These are phyloP conservation scores for Striga asiatica DNA, from an alignment of 257 asterid species.

Conservation along the genomic window DNA sequence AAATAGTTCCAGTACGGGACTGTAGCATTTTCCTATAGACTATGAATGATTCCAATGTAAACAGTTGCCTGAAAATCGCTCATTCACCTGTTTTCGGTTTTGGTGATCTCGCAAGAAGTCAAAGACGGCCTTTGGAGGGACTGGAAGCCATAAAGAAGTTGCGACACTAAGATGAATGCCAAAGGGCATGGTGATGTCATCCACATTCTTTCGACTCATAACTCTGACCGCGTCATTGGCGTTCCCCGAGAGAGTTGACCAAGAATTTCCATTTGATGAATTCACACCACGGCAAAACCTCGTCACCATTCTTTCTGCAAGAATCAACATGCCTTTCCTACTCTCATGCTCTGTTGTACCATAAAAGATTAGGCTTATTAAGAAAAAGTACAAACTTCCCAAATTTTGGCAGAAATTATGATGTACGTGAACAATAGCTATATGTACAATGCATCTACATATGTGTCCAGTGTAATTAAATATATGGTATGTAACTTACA, in stretches of 20 bases:
- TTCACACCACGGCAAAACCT: slow-evolving; percentile 24
- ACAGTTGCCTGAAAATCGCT: background rate
- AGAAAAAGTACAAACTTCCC: too few species aligned
- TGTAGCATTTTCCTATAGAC: too few species aligned
- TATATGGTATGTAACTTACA: too few species aligned
- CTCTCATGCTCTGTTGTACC: slow-evolving; percentile 1
- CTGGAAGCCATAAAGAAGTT: slow-evolving; percentile 41
- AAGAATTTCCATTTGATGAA: slow-evolving; percentile 19
- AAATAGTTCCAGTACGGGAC: too few species aligned
- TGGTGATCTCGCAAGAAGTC: slow-evolving; percentile 21
- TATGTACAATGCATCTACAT: too few species aligned
- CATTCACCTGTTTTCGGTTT: slow-evolving; percentile 24
- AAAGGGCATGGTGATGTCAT: slow-evolving; percentile 24
- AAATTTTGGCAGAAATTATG: too few species aligned
- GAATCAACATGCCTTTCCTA: slow-evolving; percentile 18
- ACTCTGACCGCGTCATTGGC: slow-evolving; percentile 19
- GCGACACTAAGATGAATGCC: slow-evolving; percentile 25
- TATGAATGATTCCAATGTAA: too few species aligned
- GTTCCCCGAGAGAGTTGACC: slow-evolving; percentile 28
- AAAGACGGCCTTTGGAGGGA: slow-evolving; percentile 23
- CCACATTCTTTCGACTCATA: slow-evolving; percentile 25
- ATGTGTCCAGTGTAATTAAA: too few species aligned
- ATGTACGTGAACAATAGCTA: too few species aligned
- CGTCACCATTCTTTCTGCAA: slow-evolving; percentile 31
- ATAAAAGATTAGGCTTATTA: background rate